Conservation (phyloP, 164 flowering plant genomes). For the Vitis rotundifolia region DNA sequence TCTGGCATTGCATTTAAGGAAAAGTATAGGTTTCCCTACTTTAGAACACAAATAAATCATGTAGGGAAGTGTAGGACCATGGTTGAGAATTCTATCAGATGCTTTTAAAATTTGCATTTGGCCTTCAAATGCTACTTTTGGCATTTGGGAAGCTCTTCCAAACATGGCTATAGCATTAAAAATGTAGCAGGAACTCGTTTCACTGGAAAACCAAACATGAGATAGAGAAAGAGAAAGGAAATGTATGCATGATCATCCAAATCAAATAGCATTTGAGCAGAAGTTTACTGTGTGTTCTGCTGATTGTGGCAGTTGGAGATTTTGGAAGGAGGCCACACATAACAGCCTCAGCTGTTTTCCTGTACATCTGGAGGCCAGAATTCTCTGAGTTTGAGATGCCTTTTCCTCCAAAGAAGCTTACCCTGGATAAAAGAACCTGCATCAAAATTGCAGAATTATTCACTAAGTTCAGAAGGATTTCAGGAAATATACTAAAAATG, state of each 20-base stretch:
- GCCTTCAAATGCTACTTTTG: not conserved
- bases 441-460: constrained; percentile 17
- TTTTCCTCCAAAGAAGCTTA: constrained; percentile 62
- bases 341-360: constrained; percentile 86
- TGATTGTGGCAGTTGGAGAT: constrained; percentile 85
- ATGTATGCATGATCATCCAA: not conserved
- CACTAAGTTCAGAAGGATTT: not conserved
- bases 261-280: constrained; percentile 2
- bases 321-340: constrained; percentile 90
- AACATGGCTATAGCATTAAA: too few species aligned
- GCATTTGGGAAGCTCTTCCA: not conserved
- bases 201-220: not conserved
- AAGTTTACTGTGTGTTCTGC: constrained; percentile 77
- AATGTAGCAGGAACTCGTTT: too few species aligned
- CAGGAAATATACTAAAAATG: not conserved
- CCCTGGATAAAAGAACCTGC: constrained; percentile 85
- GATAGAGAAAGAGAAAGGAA: not conserved
- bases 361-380: constrained; percentile 55
- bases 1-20: too few species aligned
- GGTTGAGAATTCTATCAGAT: too few species aligned
- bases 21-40: too few species aligned
- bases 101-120: too few species aligned
- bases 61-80: too few species aligned
- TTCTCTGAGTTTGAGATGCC: constrained; percentile 34
- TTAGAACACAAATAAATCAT: too few species aligned